Base-by-base conservation (phyloP, 2,329 filamentous ascomycete species). In the Fusarium anthophilum region DNA sequence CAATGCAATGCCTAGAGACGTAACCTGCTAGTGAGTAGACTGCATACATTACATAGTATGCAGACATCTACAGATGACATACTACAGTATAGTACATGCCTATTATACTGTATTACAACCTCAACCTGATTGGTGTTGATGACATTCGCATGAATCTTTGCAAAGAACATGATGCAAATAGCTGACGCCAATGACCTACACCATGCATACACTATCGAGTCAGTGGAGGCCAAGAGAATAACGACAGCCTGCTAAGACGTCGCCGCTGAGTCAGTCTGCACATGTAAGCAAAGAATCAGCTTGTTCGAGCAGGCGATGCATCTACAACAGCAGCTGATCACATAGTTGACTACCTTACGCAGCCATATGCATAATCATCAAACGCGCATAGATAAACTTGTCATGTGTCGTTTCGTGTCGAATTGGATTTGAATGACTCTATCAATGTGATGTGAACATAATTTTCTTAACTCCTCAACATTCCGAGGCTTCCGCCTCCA, bases 401-500 rank as follows among this genome's bases (percentile, higher is more conserved):
- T 48, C 59, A 59, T 47, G 22, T 44, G 61, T 57, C 35, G 48
- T 64, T 56, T 24, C 59, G 43, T 43, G 28, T 60, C 56, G 35
- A 37, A 43, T 38, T 45, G n/a, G 35, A 48, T 35, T 32, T 43
- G 48, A 73, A 55, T 47, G 28, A 50, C 58, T 65, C 47, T 47
- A 47, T 48, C 41, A 66, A 48, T n/a, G 24, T 47, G 41, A 45
- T 47, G 20, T 43, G 50, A 67, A 63, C 50, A 53, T 51, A 71
- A 43, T 43, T 43, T 61, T 73, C 58, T 62, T 59, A 71, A 73
- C 60, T 71, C 57, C 56, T 44, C 62, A 56, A 64, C 66, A 55
- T 70, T 66, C 74, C 71, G 66, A 77, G 50, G 43, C 72, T 66
- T 70, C 63, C 68, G 69, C 75, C 64, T 69, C 53, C 62, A 69